Evolutionary conservation across 805 yeast genomes (phyloP).

Genomic region (Saccharomycopsis sp.): DNA sequence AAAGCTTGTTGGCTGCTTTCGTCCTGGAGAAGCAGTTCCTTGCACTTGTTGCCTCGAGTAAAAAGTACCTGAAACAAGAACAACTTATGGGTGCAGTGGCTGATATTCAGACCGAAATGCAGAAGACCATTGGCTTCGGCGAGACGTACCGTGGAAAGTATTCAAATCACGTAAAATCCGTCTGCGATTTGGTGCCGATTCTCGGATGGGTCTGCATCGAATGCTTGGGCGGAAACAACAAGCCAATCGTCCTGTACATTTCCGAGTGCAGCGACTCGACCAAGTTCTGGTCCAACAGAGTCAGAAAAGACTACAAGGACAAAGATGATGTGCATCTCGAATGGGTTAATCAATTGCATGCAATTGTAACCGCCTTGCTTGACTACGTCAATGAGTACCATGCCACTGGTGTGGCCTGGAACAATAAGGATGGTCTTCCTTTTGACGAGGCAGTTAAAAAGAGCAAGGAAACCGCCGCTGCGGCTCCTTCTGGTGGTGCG

Average conservation of each 20-base stretch:
- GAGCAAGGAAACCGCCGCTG: conserved; percentile 20
- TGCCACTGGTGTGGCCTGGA: conserved; percentile 83
- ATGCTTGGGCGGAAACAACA: conserved; percentile 42
- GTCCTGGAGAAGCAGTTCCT: conserved; percentile 53
- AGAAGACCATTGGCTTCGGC: conserved; percentile 53
- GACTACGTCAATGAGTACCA: conserved; percentile 71
- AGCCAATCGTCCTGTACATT: conserved; percentile 46
- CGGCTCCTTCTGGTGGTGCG: conserved; percentile 16
- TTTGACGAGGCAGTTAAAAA: conserved; percentile 44
- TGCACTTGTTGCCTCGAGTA: conserved; percentile 49
- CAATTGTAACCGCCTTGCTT: conserved; percentile 63
- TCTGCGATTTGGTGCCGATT: conserved; percentile 85
- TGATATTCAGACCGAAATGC: conserved; percentile 63
- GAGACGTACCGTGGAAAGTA: conserved; percentile 65
- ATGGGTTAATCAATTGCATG: conserved; percentile 70
- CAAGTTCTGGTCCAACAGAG: conserved; percentile 89
- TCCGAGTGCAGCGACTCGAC: conserved; percentile 86
- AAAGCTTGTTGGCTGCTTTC: conserved; percentile 45
- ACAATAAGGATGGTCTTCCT: conserved; percentile 47
- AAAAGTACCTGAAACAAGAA: conserved; percentile 49
- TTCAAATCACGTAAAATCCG: conserved; percentile 68
- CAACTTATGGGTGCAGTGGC: conserved; percentile 45
- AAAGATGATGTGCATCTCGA: conserved; percentile 60
- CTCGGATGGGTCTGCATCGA: conserved; percentile 83
- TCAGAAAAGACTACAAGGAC: conserved; percentile 77